Conservation (phyloP, 441 rosid genomes). For the Corymbia calophylla region DNA sequence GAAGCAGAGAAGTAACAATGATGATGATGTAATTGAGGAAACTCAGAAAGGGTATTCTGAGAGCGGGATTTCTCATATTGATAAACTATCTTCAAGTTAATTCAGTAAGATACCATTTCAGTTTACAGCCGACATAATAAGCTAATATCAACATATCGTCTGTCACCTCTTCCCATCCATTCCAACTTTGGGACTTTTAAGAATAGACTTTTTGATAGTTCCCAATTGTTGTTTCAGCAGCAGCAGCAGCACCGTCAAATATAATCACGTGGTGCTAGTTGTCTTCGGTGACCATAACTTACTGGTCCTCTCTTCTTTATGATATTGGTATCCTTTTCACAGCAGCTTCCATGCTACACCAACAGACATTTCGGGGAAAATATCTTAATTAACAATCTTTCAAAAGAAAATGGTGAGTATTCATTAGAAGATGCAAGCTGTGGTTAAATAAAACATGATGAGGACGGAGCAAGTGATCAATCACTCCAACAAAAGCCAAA, state of each 20-base stretch:
- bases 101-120: background rate
- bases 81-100: background rate
- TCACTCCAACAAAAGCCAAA: background rate
- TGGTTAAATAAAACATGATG: background rate
- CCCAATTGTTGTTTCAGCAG: background rate
- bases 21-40: background rate
- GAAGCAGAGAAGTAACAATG: background rate
- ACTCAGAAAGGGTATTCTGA: background rate
- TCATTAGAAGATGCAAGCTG: background rate
- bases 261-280: background rate
- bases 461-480: background rate
- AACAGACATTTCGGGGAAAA: background rate
- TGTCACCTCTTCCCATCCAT: background rate
- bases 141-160: background rate
- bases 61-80: background rate
- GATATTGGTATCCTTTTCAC: constrained; percentile 11
- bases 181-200: background rate
- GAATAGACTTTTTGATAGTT: background rate
- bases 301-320: background rate
- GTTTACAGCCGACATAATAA: background rate
- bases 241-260: background rate
- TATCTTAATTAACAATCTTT: background rate
- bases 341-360: constrained; percentile 55
- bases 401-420: background rate
- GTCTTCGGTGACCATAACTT: background rate